phyloP scores from a whole-genome alignment of 306 rosid species.

The Nissolia schottii region DNA sequence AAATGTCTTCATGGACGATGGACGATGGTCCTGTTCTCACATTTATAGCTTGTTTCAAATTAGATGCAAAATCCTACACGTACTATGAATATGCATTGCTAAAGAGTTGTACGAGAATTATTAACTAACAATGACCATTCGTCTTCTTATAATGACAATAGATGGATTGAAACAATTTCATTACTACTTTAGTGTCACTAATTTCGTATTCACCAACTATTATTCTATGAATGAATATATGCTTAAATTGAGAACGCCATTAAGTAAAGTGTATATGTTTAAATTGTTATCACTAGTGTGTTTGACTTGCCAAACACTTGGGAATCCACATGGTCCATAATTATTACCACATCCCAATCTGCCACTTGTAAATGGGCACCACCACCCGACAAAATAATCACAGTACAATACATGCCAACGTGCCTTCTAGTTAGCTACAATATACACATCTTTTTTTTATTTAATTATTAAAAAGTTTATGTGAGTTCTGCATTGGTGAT shows the following conservation, averaged over 20 bases:
- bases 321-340: neutral
- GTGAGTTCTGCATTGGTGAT: no score
- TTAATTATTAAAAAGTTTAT: no score
- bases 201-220: neutral
- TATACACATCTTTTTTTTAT: no score
- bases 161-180: neutral
- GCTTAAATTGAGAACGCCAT: neutral
- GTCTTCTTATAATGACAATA: neutral
- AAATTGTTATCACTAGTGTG: neutral
- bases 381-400: constrained; percentile 3
- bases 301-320: neutral
- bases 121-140: neutral
- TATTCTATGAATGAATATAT: neutral
- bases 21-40: neutral
- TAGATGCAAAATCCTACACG: neutral
- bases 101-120: no score
- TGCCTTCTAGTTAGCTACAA: no score
- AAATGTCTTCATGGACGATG: neutral
- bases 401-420: neutral
- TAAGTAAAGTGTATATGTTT: neutral
- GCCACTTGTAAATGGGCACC: constrained; percentile 14
- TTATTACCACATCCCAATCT: constrained; percentile 17
- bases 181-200: neutral
- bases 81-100: neutral
- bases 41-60: neutral